Base-by-base conservation (phyloP, 306 rosid genomes). In the Fagus crenata region DNA sequence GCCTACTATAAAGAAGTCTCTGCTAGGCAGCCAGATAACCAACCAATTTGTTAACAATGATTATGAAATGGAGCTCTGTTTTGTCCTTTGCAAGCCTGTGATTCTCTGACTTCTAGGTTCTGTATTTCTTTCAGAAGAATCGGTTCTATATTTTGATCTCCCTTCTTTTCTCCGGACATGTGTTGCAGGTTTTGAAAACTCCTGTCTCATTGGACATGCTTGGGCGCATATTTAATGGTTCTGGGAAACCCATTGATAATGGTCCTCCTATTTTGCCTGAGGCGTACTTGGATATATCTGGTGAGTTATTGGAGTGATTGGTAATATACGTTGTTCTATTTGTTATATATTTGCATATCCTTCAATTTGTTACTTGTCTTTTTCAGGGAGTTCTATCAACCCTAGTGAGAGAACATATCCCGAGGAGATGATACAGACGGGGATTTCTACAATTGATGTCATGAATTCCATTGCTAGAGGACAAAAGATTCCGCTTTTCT, bases 401-500 rank as follows among this genome's bases (percentile, higher is more conserved):
- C 99, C 99, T 63, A 96, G 99, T 82, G 99, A 96, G 89, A 91
- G 99, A 85, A 96, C 99, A 42, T 96, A 92, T 89, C 99, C 99
- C 0, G 99, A 96, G 87, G 99, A 96, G 87, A 96, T 96, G 99
- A 96, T 96, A 69, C 99, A 96, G 84, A 96, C 99, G 1, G 99
- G 99, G 77, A 96, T 96, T 81, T 96, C 99, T 58, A 96, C 99
- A 7, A 96, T 96, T 79, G 99, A 96, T 80, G 99, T 96, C 77
- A 96, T 96, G 99, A 96, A 96, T 82, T 96, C 99, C 81, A 96
- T 96, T 87, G 98, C 98, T 49, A 92, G 99, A 88, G 99, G 99
- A 81, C 99, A 96, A 82, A 96, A 96, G 89, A 96, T 92, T 77
- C 99, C 99, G 39, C 89, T 96, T 60, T 96, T 96, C 86, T 96